Evolutionary conservation across 2,329 filamentous ascomycete species (phyloP).

Genomic region (Tetracladium maxilliforme): DNA sequence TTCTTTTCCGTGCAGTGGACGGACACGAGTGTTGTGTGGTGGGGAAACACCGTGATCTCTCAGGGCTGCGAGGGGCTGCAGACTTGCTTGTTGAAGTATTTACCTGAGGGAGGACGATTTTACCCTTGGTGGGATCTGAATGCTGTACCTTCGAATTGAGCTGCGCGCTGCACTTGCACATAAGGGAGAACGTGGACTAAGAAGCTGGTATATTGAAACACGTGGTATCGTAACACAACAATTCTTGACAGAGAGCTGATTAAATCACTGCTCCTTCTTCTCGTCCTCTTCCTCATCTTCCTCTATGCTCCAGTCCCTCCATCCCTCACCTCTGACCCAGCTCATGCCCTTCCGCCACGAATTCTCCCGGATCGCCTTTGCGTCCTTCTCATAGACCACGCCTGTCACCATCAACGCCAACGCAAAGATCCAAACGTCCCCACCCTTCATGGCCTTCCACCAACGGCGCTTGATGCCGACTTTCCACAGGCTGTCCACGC

Average conservation of each 20-base stretch:
- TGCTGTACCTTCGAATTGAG: too few relatives aligned
- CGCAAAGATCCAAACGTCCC: slow-evolving; percentile 76
- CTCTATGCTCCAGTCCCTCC: slow-evolving; percentile 47
- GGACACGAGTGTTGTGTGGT: slow-evolving; percentile 22
- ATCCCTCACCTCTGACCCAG: slow-evolving; percentile 63
- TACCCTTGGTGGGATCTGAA: too few relatives aligned
- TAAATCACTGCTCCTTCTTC: too few relatives aligned
- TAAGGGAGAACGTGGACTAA: too few relatives aligned
- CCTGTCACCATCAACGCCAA: slow-evolving; percentile 65
- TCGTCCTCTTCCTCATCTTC: slow-evolving; percentile 28
- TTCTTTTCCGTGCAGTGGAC: slow-evolving; percentile 26
- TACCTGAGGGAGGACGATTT: too few relatives aligned
- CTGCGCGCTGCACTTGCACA: too few relatives aligned
- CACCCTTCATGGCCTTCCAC: slow-evolving; percentile 71
- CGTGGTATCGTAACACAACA: too few relatives aligned
- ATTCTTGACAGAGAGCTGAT: too few relatives aligned
- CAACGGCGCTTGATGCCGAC: slow-evolving; percentile 81
- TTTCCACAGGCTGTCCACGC: slow-evolving; percentile 78
- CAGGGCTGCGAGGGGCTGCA: too few relatives aligned
- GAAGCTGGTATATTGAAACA: too few relatives aligned
- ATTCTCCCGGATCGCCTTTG: slow-evolving; percentile 48
- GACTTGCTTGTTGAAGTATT: too few relatives aligned
- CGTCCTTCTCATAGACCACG: slow-evolving; percentile 59
- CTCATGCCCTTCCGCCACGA: slow-evolving; percentile 58
- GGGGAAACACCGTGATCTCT: slow-evolving; percentile 32